Conservation (phyloP, 176 grass and related monocot species). For the Chloris gayana region DNA sequence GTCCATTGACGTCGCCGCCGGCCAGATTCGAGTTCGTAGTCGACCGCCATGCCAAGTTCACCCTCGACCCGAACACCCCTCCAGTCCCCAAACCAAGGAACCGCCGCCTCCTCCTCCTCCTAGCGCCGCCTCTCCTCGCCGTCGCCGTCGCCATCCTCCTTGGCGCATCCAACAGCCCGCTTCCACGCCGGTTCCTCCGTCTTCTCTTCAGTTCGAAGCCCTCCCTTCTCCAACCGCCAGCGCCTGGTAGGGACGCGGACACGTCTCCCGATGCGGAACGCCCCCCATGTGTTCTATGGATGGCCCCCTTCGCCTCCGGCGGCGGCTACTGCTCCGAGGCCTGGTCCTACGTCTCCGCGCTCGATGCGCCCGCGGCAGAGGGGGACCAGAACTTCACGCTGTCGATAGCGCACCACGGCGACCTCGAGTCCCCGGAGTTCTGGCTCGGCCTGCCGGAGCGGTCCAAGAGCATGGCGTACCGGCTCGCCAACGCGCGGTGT, state of each 20-base stretch:
- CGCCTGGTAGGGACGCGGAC: neutral
- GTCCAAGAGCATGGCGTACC: constrained; percentile 51
- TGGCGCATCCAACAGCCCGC: constrained; percentile 23
- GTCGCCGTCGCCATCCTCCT: constrained; percentile 38
- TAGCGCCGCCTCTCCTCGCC: constrained; percentile 32
- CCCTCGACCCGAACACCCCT: neutral
- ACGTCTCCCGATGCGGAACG: constrained; percentile 4
- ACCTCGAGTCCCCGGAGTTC: constrained; percentile 63
- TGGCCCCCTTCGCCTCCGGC: constrained; percentile 73
- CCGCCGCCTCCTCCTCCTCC: constrained; percentile 29
- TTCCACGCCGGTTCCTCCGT: constrained; percentile 28
- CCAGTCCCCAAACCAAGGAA: constrained; percentile 1
- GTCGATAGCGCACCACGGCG: constrained; percentile 60
- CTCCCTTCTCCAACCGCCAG: neutral
- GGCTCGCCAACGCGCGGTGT: constrained; percentile 45
- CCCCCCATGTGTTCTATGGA: constrained; percentile 86
- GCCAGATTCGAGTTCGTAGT: neutral
- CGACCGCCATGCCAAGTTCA: constrained; percentile 30
- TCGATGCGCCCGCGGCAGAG: constrained; percentile 1
- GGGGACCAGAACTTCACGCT: constrained; percentile 37
- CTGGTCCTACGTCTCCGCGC: constrained; percentile 62
- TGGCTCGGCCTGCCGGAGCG: constrained; percentile 63
- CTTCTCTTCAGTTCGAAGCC: neutral
- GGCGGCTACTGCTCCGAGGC: constrained; percentile 83
- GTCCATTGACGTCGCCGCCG: neutral